A percentile compares a stretch with the other conserved stretches of the same genome.
phyloP scores from a whole-genome alignment of 1,284 basidiomycete species.

The Psilocybe mexicana region DNA sequence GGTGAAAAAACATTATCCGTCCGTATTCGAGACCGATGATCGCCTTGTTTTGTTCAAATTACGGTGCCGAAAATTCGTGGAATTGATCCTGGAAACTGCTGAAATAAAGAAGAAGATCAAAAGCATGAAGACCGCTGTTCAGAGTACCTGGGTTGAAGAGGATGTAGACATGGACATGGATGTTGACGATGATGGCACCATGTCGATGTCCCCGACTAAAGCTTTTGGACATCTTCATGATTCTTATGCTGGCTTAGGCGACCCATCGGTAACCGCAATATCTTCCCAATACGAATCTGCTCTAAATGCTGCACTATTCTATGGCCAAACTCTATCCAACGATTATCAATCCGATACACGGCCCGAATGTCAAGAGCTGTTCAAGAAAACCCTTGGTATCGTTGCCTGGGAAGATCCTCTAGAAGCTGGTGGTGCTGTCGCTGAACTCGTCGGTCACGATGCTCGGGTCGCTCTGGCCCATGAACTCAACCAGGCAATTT shows the following conservation, averaged over 20 bases:
- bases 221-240: background rate
- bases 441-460: constrained; percentile 65
- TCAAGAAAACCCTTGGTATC: constrained; percentile 74
- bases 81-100: constrained; percentile 69
- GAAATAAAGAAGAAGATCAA: constrained; percentile 64
- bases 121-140: constrained; percentile 26
- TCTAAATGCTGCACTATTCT: constrained; percentile 63
- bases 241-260: background rate
- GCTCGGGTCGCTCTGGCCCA: constrained; percentile 67
- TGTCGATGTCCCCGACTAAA: constrained; percentile 1
- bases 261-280: constrained; percentile 22
- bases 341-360: constrained; percentile 66
- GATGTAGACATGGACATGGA: constrained; percentile 57
- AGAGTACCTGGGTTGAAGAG: constrained; percentile 47
- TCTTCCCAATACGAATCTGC: constrained; percentile 52
- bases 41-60: constrained; percentile 74
- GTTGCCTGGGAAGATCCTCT: constrained; percentile 77
- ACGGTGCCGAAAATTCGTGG: constrained; percentile 80
- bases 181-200: constrained; percentile 44
- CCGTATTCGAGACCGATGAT: constrained; percentile 64
- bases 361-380: constrained; percentile 59
- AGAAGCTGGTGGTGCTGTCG: constrained; percentile 60
- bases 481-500: constrained; percentile 78
- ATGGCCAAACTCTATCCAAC: constrained; percentile 67
- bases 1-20: constrained; percentile 55